Conservation (phyloP, 352 stramenopile species). For the Globisporangium canariense region DNA sequence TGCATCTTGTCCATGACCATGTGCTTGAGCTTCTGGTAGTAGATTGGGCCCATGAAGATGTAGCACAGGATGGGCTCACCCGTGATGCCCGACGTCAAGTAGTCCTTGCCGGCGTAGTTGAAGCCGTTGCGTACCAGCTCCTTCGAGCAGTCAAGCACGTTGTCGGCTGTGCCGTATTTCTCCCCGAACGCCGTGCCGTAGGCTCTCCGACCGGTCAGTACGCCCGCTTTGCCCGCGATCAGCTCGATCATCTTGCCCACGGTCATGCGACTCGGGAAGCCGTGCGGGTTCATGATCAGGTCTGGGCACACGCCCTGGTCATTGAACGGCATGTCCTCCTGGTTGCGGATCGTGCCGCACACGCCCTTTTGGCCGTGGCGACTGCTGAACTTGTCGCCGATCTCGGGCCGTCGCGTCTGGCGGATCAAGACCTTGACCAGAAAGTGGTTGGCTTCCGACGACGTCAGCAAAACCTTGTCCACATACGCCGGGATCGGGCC, state of each 20-base stretch:
- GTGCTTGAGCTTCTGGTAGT: slow-evolving; percentile 99
- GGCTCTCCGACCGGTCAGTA: slow-evolving; percentile 94
- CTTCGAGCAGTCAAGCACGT: slow-evolving; percentile 88
- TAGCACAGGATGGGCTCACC: slow-evolving; percentile 98
- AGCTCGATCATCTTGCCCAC: slow-evolving; percentile 99
- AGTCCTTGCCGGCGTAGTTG: slow-evolving; percentile 99
- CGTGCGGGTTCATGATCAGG: slow-evolving; percentile 99
- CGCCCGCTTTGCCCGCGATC: slow-evolving; percentile 96
- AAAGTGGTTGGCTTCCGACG: slow-evolving; percentile 97
- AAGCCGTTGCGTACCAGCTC: slow-evolving; percentile 97
- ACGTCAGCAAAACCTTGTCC: slow-evolving; percentile 98
- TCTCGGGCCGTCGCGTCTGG: slow-evolving; percentile 95
- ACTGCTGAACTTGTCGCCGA: slow-evolving; percentile 99
- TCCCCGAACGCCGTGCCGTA: slow-evolving; percentile 99
- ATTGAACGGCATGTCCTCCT: slow-evolving; percentile 99
- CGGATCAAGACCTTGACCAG: slow-evolving; percentile 97
- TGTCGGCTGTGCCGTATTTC: slow-evolving; percentile 95
- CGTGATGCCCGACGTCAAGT: slow-evolving; percentile 92
- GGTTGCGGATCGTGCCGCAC: slow-evolving; percentile 94
- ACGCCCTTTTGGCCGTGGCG: slow-evolving; percentile 99
- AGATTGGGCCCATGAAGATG: slow-evolving; percentile 99
- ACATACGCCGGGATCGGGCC: slow-evolving; percentile 94
- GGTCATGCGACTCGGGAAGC: slow-evolving; percentile 99
- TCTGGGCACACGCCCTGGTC: slow-evolving; percentile 98
- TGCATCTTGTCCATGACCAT: slow-evolving; percentile 99